phyloP scores from a whole-genome alignment of 1,139 yeast species.

The Meyerozyma smithsonii region DNA sequence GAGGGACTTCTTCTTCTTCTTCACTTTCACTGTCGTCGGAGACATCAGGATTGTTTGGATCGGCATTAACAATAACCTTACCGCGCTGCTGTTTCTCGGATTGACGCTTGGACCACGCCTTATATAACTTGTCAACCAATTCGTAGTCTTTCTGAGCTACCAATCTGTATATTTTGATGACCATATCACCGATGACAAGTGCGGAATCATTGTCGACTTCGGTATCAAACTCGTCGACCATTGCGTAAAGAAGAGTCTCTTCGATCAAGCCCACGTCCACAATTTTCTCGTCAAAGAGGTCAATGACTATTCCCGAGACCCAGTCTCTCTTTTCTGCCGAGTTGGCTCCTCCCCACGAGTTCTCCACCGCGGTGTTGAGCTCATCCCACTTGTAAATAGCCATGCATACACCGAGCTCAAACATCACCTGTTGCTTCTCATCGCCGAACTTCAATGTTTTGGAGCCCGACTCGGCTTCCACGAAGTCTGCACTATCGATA shows the following conservation, averaged over 20 bases:
- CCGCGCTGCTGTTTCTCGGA: slow-evolving; percentile 23
- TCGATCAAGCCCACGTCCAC: slow-evolving; percentile 80
- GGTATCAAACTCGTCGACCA: slow-evolving; percentile 93
- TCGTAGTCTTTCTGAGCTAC: slow-evolving; percentile 50
- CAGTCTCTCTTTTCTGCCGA: slow-evolving; percentile 92
- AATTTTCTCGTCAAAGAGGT: slow-evolving; percentile 59
- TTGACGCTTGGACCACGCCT: slow-evolving; percentile 53
- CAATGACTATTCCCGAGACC: slow-evolving; percentile 81
- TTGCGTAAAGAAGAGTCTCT: slow-evolving; percentile 78
- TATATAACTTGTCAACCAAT: slow-evolving; percentile 55
- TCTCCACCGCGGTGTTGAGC: slow-evolving; percentile 86
- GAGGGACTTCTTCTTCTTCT: slow-evolving; percentile 34
- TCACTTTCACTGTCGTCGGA: slow-evolving; percentile 43
- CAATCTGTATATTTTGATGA: slow-evolving; percentile 63
- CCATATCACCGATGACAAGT: slow-evolving; percentile 60
- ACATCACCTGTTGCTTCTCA: slow-evolving; percentile 70
- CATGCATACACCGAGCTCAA: slow-evolving; percentile 94
- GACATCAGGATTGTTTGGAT: slow-evolving; percentile 57
- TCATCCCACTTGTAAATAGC: slow-evolving; percentile 87
- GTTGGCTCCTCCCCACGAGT: slow-evolving; percentile 93
- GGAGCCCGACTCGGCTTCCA: slow-evolving; percentile 36
- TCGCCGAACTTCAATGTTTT: slow-evolving; percentile 49
- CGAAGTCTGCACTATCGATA: slow-evolving; percentile 45
- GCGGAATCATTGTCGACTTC: slow-evolving; percentile 88
- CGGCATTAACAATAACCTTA: slow-evolving; percentile 42